A percentile compares a stretch with the other conserved stretches of the same genome.
Evolutionary conservation across 2,329 filamentous ascomycete genomes (phyloP).

Genomic region (Trichoderma sp.): DNA sequence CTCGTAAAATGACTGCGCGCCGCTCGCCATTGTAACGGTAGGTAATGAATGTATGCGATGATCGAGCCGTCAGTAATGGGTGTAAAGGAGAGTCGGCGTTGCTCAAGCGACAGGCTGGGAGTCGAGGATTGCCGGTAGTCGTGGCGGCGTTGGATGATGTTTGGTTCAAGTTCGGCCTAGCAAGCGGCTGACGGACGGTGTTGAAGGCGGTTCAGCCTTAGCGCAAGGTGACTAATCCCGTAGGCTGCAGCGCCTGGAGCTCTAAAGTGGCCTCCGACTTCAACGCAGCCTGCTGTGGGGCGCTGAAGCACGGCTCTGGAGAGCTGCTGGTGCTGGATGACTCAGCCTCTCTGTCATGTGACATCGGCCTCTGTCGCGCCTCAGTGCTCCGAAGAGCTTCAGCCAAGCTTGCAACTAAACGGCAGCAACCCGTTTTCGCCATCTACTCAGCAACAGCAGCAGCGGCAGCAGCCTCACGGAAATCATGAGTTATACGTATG

Average conservation of each 20-base stretch:
- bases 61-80: neutral
- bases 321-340: slow-evolving; percentile 32
- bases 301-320: neutral
- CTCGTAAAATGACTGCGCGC: slow-evolving; percentile 76
- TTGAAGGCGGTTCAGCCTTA: slow-evolving; percentile 2
- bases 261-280: slow-evolving; percentile 13
- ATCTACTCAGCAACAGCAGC: slow-evolving; percentile 31
- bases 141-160: neutral
- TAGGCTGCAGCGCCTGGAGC: neutral
- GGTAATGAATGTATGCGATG: neutral
- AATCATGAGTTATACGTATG: slow-evolving; percentile 74
- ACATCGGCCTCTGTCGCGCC: slow-evolving; percentile 38
- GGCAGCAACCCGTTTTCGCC: slow-evolving; percentile 31
- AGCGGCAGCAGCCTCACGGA: slow-evolving; percentile 34
- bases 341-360: slow-evolving; percentile 44
- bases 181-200: neutral
- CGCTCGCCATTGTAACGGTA: slow-evolving; percentile 50
- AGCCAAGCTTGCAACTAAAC: slow-evolving; percentile 31
- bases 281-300: neutral
- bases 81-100: neutral
- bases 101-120: neutral
- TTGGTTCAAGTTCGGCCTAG: neutral
- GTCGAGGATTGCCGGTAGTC: neutral
- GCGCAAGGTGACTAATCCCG: neutral
- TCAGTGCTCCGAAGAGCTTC: slow-evolving; percentile 32